Evolutionary conservation across 1,139 yeast genomes (phyloP).

Genomic region (Petasospora rhodanensis): DNA sequence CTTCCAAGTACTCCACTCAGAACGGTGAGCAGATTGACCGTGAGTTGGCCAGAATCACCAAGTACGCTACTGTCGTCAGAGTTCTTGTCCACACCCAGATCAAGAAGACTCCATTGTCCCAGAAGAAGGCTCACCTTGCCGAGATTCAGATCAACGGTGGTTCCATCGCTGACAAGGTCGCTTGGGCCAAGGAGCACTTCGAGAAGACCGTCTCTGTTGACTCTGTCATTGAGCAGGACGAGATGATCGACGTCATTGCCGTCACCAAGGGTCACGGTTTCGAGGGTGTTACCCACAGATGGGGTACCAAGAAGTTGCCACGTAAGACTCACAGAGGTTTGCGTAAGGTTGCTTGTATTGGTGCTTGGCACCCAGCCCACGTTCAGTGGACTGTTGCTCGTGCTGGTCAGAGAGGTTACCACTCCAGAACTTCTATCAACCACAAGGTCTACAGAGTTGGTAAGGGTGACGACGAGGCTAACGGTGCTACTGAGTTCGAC

Average conservation of each 20-base stretch:
- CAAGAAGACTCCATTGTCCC: conserved; percentile 98
- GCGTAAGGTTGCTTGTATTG: conserved; percentile 99
- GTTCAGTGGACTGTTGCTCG: conserved; percentile 99
- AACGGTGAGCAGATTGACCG: conserved; percentile 86
- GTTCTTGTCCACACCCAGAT: conserved; percentile 99
- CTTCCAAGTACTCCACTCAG: conserved; percentile 90
- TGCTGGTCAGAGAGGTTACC: conserved; percentile 99
- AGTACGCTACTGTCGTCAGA: conserved; percentile 98
- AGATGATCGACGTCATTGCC: conserved; percentile 97
- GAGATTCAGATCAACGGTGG: conserved; percentile 99
- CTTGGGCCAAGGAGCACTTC: conserved; percentile 98
- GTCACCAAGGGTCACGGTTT: conserved; percentile 99
- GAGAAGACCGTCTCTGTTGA: conserved; percentile 97
- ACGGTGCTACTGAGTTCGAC: conserved; percentile 97
- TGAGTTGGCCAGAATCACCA: conserved; percentile 97
- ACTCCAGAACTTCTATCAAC: conserved; percentile 99
- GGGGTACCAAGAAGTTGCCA: conserved; percentile 99
- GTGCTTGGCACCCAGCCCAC: conserved; percentile 99
- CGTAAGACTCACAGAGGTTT: conserved; percentile 99
- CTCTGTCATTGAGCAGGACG: conserved; percentile 97
- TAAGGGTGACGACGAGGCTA: conserved; percentile 88
- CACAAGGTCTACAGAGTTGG: conserved; percentile 99
- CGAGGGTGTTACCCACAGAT: conserved; percentile 99
- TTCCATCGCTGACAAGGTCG: conserved; percentile 93
- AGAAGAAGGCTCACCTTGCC: conserved; percentile 99